Percentiles rank a stretch among this genome's conserved stretches.
phyloP scores from a whole-genome alignment of 192 early-diverging fungal species.

The Backusella liffmaniae region DNA sequence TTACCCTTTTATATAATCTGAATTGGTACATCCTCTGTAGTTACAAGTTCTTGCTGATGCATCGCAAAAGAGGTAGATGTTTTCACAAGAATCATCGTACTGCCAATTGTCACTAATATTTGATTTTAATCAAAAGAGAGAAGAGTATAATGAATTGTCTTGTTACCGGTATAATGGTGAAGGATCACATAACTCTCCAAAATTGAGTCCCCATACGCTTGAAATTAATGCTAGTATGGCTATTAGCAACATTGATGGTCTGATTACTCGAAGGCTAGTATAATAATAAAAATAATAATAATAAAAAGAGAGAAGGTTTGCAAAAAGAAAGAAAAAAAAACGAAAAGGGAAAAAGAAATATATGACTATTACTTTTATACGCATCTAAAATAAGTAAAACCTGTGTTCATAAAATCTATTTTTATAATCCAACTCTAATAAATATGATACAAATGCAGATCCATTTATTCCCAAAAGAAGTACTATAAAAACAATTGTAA shows the following conservation, averaged over 20 bases:
- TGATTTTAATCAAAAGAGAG: neutral
- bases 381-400: neutral
- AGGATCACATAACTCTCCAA: slow-evolving; percentile 27
- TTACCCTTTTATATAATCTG: slow-evolving; percentile 38
- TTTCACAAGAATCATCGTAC: slow-evolving; percentile 32
- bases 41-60: slow-evolving; percentile 19
- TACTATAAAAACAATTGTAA: slow-evolving; percentile 47
- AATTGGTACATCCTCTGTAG: slow-evolving; percentile 32
- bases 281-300: neutral
- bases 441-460: slow-evolving; percentile 30
- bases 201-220: neutral
- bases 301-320: neutral
- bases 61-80: slow-evolving; percentile 31
- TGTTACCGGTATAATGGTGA: slow-evolving; percentile 28
- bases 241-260: neutral
- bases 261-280: neutral
- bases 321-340: neutral
- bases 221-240: neutral
- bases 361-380: neutral
- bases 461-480: slow-evolving; percentile 60
- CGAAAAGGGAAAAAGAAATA: neutral
- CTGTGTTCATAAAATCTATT: slow-evolving; percentile 2
- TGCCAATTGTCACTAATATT: slow-evolving; percentile 19
- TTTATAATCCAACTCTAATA: neutral
- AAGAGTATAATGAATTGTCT: neutral